These are phyloP conservation scores for Galium porrigens DNA, from an alignment of 305 asterid genomes.

Conservation along the genomic window DNA sequence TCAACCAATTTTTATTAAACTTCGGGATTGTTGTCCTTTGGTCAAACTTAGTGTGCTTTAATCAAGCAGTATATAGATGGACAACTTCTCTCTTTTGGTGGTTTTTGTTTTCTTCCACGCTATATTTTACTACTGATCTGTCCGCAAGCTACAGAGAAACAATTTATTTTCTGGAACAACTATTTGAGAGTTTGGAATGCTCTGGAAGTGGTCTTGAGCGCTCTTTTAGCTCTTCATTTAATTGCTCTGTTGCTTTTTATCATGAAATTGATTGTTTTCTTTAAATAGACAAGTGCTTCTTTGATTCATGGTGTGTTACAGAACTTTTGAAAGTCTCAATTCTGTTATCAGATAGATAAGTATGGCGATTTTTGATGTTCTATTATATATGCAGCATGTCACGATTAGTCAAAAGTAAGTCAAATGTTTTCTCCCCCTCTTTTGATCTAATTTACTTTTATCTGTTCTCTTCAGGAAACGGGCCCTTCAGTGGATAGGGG, in stretches of 20 bases:
- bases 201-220: not conserved
- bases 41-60: not conserved
- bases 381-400: not conserved
- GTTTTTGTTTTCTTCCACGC: not conserved
- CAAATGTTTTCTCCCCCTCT: not conserved
- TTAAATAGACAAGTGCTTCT: not conserved
- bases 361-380: not conserved
- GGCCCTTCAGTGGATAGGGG: slow-evolving; percentile 35
- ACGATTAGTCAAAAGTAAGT: not conserved
- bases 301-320: not conserved
- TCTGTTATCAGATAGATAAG: not conserved
- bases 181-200: not conserved
- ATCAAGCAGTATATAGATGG: not conserved
- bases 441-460: slow-evolving; percentile 4
- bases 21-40: not conserved
- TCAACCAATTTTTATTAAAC: not conserved
- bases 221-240: not conserved
- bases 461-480: slow-evolving; percentile 34
- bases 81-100: not conserved
- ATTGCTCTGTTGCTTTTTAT: not conserved
- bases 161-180: not conserved
- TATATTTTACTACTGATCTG: not conserved
- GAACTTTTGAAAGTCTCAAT: not conserved
- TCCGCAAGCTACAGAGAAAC: not conserved
- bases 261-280: not conserved